Evolutionary conservation across 1,139 yeast genomes (phyloP).

Genomic region (Debaryomycetaceae sp.): DNA sequence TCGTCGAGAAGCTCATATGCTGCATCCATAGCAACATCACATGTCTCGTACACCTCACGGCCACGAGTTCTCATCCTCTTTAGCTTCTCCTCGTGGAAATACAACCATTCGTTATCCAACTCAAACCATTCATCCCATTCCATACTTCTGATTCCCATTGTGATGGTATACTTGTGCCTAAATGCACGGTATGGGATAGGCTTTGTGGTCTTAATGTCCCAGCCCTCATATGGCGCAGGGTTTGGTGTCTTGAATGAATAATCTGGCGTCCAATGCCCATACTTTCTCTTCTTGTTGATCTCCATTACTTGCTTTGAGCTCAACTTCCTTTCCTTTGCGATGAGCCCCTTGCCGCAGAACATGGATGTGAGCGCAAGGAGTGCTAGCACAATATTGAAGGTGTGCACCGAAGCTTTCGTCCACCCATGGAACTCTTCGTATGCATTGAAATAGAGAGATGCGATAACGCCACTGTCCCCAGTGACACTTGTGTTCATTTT

Average conservation of each 20-base stretch:
- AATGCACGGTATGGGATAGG: slow-evolving; percentile 65
- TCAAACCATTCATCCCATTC: slow-evolving; percentile 61
- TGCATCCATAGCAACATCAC: slow-evolving; percentile 50
- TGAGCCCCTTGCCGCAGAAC: background rate
- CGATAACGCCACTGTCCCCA: background rate
- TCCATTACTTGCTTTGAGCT: slow-evolving; percentile 1
- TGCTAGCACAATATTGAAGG: slow-evolving; percentile 1
- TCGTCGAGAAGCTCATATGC: slow-evolving; percentile 56
- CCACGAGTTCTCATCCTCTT: slow-evolving; percentile 46
- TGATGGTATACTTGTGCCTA: slow-evolving; percentile 51
- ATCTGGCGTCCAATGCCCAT: slow-evolving; percentile 54
- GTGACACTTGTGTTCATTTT: background rate
- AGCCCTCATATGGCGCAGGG: slow-evolving; percentile 44
- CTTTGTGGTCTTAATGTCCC: slow-evolving; percentile 48
- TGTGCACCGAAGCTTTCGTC: slow-evolving; percentile 2
- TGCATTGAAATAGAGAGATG: slow-evolving; percentile 1
- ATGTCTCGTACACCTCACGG: slow-evolving; percentile 47
- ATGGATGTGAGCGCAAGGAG: background rate
- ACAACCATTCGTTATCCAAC: slow-evolving; percentile 60
- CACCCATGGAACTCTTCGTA: slow-evolving; percentile 1
- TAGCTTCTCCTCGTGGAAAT: slow-evolving; percentile 51
- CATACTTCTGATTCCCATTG: slow-evolving; percentile 67
- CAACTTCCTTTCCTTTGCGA: background rate
- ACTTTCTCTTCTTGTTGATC: slow-evolving; percentile 35
- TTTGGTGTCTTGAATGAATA: slow-evolving; percentile 41